Conservation (phyloP, 2,329 filamentous ascomycete genomes). For the Aquanectria penicillioides region DNA sequence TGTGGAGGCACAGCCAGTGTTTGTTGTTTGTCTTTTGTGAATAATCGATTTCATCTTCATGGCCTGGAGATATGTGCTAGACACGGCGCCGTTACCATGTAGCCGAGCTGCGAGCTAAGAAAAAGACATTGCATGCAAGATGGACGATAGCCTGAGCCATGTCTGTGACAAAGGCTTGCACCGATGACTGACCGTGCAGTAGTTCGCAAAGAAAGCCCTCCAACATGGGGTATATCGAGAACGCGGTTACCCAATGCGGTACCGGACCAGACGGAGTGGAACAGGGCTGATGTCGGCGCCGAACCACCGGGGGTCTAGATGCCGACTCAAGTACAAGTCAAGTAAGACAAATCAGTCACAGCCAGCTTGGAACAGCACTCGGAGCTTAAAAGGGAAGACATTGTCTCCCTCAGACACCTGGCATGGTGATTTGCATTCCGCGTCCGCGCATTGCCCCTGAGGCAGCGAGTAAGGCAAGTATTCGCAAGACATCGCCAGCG, state of each 20-base stretch:
- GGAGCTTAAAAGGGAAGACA: not conserved
- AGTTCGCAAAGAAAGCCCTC: slow-evolving; percentile 30
- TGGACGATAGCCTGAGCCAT: slow-evolving; percentile 24
- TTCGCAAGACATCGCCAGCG: slow-evolving; percentile 6
- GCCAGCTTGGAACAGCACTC: slow-evolving; percentile 15
- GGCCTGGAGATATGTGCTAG: slow-evolving; percentile 1
- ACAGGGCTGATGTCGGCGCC: slow-evolving; percentile 33
- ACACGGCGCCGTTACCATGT: not conserved
- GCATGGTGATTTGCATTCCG: slow-evolving; percentile 12
- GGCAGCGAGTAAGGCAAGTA: slow-evolving; percentile 4
- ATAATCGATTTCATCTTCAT: too few relatives aligned
- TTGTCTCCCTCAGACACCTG: not conserved
- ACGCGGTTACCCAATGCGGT: slow-evolving; percentile 32
- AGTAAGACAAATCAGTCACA: slow-evolving; percentile 15
- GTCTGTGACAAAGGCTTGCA: slow-evolving; percentile 34
- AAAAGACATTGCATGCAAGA: slow-evolving; percentile 19
- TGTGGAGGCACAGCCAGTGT: too few relatives aligned
- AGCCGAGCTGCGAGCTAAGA: slow-evolving; percentile 1
- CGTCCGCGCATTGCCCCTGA: not conserved
- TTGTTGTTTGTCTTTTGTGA: too few relatives aligned
- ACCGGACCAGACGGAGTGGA: slow-evolving; percentile 21
- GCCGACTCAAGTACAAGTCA: slow-evolving; percentile 13
- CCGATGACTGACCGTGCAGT: slow-evolving; percentile 32
- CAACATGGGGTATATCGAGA: slow-evolving; percentile 22
- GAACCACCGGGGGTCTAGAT: slow-evolving; percentile 36